A percentile compares a stretch with the other conserved stretches of the same genome.
Evolutionary conservation across 2,329 filamentous ascomycete species (phyloP).

Genomic region (Thelonectria olida): DNA sequence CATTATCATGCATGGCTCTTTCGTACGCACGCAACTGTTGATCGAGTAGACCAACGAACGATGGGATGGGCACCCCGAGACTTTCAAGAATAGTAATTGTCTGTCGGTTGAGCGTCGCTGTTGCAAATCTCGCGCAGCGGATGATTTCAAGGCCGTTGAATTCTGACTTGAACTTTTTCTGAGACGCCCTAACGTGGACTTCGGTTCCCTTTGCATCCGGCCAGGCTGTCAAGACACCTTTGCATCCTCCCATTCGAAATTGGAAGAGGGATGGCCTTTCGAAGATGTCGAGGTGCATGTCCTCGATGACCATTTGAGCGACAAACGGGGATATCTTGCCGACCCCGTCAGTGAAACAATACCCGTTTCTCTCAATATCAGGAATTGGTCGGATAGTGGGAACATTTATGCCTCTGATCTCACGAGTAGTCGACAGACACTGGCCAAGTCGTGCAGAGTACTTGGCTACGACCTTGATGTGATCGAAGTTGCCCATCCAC

Average conservation of each 20-base stretch:
- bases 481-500: constrained; percentile 87
- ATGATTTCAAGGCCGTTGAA: constrained; percentile 86
- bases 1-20: constrained; percentile 72
- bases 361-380: constrained; percentile 75
- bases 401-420: constrained; percentile 71
- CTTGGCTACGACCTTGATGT: constrained; percentile 87
- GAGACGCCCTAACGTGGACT: constrained; percentile 83
- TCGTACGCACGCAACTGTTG: constrained; percentile 75
- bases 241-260: constrained; percentile 91
- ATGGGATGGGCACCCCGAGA: constrained; percentile 73
- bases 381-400: constrained; percentile 67
- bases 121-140: constrained; percentile 77
- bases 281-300: constrained; percentile 69
- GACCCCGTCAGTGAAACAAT: constrained; percentile 89
- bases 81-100: constrained; percentile 85
- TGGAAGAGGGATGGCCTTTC: constrained; percentile 84
- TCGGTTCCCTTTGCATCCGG: constrained; percentile 72
- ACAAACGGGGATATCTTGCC: constrained; percentile 88
- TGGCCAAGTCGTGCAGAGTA: constrained; percentile 90
- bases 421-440: constrained; percentile 92
- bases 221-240: constrained; percentile 85
- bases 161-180: constrained; percentile 82
- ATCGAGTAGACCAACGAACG: constrained; percentile 75
- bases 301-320: constrained; percentile 75
- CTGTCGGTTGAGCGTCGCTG: constrained; percentile 87